Evolutionary conservation across 2,329 filamentous ascomycete genomes (phyloP).

Genomic region (Penicillium sp.): DNA sequence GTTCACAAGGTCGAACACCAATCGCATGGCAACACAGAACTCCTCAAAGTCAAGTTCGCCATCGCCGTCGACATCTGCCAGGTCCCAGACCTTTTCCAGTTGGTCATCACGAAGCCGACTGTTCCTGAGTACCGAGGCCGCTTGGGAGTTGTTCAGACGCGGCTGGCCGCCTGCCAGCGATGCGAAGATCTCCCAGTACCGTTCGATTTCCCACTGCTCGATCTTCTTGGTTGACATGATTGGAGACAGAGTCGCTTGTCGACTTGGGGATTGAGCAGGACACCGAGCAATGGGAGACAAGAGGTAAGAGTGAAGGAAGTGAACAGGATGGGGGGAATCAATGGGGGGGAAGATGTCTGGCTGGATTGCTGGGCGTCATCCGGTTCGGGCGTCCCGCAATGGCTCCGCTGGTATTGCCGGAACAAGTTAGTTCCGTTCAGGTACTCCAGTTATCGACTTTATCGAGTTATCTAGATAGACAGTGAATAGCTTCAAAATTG

Average conservation of each 20-base stretch:
- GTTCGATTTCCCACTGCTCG: constrained; percentile 65
- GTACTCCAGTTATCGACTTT: too few species aligned
- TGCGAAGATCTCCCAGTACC: constrained; percentile 72
- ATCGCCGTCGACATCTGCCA: constrained; percentile 94
- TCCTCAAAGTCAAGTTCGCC: constrained; percentile 98
- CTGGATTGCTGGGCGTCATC: too few species aligned
- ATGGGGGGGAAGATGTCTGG: too few species aligned
- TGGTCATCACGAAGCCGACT: constrained; percentile 66
- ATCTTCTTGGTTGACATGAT: constrained; percentile 45
- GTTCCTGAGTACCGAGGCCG: constrained; percentile 64
- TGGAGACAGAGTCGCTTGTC: too few species aligned
- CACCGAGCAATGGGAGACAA: constrained; percentile 3
- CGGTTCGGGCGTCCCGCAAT: too few species aligned
- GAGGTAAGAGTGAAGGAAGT: too few species aligned
- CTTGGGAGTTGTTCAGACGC: constrained; percentile 60
- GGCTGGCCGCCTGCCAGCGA: constrained; percentile 56
- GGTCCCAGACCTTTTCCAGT: constrained; percentile 90
- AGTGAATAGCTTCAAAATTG: too few species aligned
- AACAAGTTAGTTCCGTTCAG: too few species aligned
- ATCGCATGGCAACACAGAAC: constrained; percentile 96
- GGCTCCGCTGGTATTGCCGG: too few species aligned
- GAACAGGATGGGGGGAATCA: too few species aligned
- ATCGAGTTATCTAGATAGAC: too few species aligned
- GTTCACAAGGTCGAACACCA: constrained; percentile 96
- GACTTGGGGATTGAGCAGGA: too few species aligned